Conservation (phyloP, 1,284 basidiomycete species). For the Coriolopsis trogii region DNA sequence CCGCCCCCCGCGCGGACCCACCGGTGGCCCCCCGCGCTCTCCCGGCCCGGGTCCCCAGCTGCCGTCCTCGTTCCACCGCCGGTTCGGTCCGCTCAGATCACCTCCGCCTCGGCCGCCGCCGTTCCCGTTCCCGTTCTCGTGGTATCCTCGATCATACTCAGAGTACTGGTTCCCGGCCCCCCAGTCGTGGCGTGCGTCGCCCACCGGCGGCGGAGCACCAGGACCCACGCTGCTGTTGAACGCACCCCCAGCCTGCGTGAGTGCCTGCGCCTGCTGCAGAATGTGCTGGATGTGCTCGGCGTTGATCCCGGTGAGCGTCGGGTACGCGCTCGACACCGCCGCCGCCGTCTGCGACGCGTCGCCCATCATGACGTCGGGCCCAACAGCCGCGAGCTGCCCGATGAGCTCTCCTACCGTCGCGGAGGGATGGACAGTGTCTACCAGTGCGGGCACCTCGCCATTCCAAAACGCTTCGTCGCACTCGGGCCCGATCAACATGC, state of each 20-base stretch:
- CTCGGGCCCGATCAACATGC: slow-evolving; percentile 71
- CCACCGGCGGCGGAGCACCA: slow-evolving; percentile 19
- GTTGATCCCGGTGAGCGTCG: slow-evolving; percentile 39
- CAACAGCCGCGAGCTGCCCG: slow-evolving; percentile 55
- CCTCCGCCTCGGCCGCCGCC: slow-evolving; percentile 25
- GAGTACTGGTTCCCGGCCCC: slow-evolving; percentile 29
- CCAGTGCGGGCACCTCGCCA: slow-evolving; percentile 41
- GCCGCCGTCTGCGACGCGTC: slow-evolving; percentile 20
- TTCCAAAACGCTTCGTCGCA: slow-evolving; percentile 68
- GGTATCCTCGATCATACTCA: slow-evolving; percentile 40
- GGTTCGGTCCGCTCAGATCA: slow-evolving; percentile 35
- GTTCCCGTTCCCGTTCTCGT: slow-evolving; percentile 49
- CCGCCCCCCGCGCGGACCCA: slow-evolving; percentile 37
- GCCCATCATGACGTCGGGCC: slow-evolving; percentile 24
- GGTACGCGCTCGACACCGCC: slow-evolving; percentile 23
- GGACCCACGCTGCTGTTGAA: slow-evolving; percentile 24
- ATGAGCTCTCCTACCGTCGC: slow-evolving; percentile 70
- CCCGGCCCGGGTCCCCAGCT: slow-evolving; percentile 26
- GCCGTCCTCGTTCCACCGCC: slow-evolving; percentile 47
- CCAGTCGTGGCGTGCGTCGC: slow-evolving; percentile 30
- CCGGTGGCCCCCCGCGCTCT: slow-evolving; percentile 1
- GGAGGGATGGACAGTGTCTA: slow-evolving; percentile 32
- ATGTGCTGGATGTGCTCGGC: slow-evolving; percentile 68
- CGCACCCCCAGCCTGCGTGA: slow-evolving; percentile 29
- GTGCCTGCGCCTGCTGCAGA: slow-evolving; percentile 53